A percentile compares a stretch with the other conserved stretches of the same genome.
Evolutionary conservation across 257 asterid genomes (phyloP).

Genomic region (Salvia hispanica): DNA sequence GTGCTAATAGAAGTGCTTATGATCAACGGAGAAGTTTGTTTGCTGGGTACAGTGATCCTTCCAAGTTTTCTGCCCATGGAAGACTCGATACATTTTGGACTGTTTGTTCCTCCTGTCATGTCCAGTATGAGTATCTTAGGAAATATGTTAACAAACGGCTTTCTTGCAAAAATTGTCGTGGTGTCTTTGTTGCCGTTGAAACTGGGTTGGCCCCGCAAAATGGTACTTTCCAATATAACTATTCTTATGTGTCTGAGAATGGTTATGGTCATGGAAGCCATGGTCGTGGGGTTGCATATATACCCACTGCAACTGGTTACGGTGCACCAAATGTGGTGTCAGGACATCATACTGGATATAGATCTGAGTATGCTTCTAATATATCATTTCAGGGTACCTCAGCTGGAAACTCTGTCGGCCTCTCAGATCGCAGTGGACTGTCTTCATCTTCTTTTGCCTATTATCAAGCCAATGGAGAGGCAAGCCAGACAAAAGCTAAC

Average conservation of each 20-base stretch:
- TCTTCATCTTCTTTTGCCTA: conserved; percentile 53
- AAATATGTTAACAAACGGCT: conserved; percentile 76
- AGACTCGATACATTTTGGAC: conserved; percentile 92
- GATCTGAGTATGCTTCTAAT: conserved; percentile 64
- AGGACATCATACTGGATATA: conserved; percentile 63
- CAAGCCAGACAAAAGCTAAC: conserved; percentile 50
- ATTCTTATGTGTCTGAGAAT: conserved; percentile 63
- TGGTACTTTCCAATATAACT: conserved; percentile 68
- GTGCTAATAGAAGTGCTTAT: conserved; percentile 56
- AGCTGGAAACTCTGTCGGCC: conserved; percentile 54
- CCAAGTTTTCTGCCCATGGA: conserved; percentile 55
- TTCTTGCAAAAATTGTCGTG: conserved; percentile 95
- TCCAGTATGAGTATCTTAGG: conserved; percentile 91
- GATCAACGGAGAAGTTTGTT: conserved; percentile 65
- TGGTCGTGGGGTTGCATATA: conserved; percentile 61
- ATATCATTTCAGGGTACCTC: conserved; percentile 70
- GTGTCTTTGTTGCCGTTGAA: conserved; percentile 88
- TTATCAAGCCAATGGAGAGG: conserved; percentile 54
- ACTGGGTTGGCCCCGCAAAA: conserved; percentile 76
- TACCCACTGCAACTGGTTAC: conserved; percentile 56
- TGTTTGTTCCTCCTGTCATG: conserved; percentile 83
- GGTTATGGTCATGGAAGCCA: conserved; percentile 68
- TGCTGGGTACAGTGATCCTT: conserved; percentile 44
- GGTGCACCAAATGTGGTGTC: conserved; percentile 57
- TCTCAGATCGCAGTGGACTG: conserved; percentile 58